Evolutionary conservation across 1,284 basidiomycete species (phyloP), one percentile per base, ranked within the genome.

Genomic region (Microbotryomycetes sp.): DNA sequence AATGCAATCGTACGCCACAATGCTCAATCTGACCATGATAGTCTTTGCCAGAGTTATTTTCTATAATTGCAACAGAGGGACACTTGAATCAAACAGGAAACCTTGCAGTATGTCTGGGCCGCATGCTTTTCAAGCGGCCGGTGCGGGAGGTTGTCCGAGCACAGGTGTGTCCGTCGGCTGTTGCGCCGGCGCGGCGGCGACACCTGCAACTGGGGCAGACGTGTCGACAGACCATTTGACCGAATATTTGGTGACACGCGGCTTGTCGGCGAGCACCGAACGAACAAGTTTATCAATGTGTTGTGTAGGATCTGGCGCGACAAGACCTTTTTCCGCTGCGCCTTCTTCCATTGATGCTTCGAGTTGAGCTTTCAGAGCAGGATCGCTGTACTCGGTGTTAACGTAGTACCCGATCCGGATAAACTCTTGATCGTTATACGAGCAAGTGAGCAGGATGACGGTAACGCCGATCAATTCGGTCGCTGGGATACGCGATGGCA

Each of bases 391-490:
- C 74, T 97, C 93, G 52, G 93, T 97, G 75, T 97, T 96, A 76
- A 98, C 96, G 76, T 99, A 99, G 77, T 99, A 98, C 5, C 96
- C 94, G 23, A 99, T 93, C 46, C 94, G 85, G 45, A 99, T 94
- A 76, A 99, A 99, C 76, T 98, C 94, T 72, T 96, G 91, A 57
- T 94, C 92, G 61, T 84, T 84, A 76, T 94, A 88, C 56, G 88
- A 84, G 55, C 88, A 87, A n/a, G 91, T 91, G 67, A 92, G 81
- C 72, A 94, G 90, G 72, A 94, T 84, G 2, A 91, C 91, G 0
- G 91, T 88, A 16, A 94, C 89, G 45, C 91, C 91, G 1, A 94
- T 81, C 16, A 91, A 84, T 72, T 94, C 91, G 67, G 88, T 84
- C 54, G 82, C 73, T 0, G 90, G 90, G 67, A 93, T 91, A 66